Evolutionary conservation across 2,329 filamentous ascomycete genomes (phyloP).

Genomic region (Lachnellula cervina): DNA sequence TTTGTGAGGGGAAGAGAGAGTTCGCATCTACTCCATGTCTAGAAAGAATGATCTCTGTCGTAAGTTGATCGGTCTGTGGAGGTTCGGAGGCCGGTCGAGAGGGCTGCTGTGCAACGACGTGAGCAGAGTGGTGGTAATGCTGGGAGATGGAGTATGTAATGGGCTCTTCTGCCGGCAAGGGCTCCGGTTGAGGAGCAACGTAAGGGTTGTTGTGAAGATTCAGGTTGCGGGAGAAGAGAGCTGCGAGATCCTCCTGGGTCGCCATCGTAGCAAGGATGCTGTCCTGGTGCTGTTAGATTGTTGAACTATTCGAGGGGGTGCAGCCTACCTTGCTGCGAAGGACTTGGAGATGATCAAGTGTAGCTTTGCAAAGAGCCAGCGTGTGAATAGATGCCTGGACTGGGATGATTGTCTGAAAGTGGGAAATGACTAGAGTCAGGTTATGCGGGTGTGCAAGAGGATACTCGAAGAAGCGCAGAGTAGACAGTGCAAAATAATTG

Average conservation of each 20-base stretch:
- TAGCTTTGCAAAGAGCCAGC: conserved; percentile 24
- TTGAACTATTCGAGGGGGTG: conserved; percentile 10
- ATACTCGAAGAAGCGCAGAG: conserved; percentile 27
- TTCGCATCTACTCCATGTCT: conserved; percentile 66
- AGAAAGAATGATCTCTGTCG: conserved; percentile 53
- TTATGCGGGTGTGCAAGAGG: conserved; percentile 20
- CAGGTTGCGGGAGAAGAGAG: conserved; percentile 73
- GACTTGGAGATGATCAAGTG: conserved; percentile 19
- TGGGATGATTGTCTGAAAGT: conserved; percentile 11
- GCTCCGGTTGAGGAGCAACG: conserved; percentile 26
- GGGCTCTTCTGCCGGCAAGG: conserved; percentile 36
- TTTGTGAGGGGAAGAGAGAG: conserved; percentile 66
- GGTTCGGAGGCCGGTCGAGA: conserved; percentile 48
- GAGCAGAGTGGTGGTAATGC: conserved; percentile 79
- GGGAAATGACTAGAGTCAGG: conserved; percentile 28
- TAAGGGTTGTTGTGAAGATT: conserved; percentile 45
- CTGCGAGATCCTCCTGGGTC: conserved; percentile 75
- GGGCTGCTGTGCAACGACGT: conserved; percentile 47
- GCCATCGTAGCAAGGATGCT: conserved; percentile 38
- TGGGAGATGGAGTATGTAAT: conserved; percentile 72
- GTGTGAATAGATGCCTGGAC: conserved; percentile 12
- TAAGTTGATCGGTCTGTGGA: conserved; percentile 43
- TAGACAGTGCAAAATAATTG: conserved; percentile 25
- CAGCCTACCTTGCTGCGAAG: conserved; percentile 31
- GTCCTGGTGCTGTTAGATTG: conserved; percentile 17